Evolutionary conservation across 2,329 filamentous ascomycete species (phyloP), one percentile per base, ranked within the genome.

Genomic region (Fusarium circinatum): DNA sequence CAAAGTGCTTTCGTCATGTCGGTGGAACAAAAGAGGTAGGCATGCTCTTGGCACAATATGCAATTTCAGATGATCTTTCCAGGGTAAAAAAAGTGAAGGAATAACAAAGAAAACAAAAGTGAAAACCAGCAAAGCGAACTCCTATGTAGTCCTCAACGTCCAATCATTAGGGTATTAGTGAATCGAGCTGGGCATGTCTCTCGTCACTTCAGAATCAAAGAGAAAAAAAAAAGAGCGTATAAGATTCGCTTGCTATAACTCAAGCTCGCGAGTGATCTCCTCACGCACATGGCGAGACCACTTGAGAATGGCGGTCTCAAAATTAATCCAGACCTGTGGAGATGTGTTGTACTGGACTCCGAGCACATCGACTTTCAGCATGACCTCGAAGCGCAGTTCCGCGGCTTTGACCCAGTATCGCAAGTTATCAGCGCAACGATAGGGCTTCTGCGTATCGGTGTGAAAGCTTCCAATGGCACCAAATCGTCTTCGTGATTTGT

Each of bases 331-430:
- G 18, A 91, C 90, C 60, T 90, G 87, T 3, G 87, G 87, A 56
- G 89, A 87, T 68, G 87, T 92, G 79, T 92, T 92, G 79, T 95
- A 93, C 28, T 98, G 95, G 13, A 98, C 89, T 34, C 92, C 94
- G 83, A 97, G 92, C 28, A 96, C 94, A 79, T 98, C 94, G 61
- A 98, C 88, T 72, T 92, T 90, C 58, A 98, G 86, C 75, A 93
- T 89, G 44, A 95, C 89, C 83, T 98, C 96, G 92, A 96, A 99
- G 62, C 96, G 91, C 66, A 98, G 87, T 84, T 99, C 95, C 13
- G 95, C 95, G 3, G 96, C 96, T 85, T 99, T 99, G 83, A 93
- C 89, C 96, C 96, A 99, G 86, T 93, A 99, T 45, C 95, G 90
- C 70, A 99, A 87, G 81, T 99, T 99, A 77, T 99, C 96, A 7